phyloP scores from a whole-genome alignment of 139 green algal genomes.

The Nannochloris sp. region DNA sequence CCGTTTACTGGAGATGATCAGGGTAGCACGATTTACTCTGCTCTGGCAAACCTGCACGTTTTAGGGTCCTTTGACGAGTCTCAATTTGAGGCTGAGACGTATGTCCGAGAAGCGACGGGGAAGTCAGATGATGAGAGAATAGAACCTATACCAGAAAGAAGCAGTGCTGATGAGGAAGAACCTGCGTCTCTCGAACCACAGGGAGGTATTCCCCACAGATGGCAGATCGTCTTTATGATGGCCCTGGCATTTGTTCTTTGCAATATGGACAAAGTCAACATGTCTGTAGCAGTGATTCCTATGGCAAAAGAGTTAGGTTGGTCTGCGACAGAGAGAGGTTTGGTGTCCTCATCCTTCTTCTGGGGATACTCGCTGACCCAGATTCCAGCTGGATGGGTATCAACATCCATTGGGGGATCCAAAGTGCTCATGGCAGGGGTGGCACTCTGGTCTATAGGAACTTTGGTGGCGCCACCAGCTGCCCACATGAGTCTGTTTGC shows the following conservation, averaged over 20 bases:
- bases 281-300: constrained; percentile 96
- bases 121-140: too few species aligned
- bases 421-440: constrained; percentile 82
- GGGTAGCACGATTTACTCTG: constrained; percentile 22
- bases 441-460: constrained; percentile 84
- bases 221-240: constrained; percentile 49
- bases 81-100: constrained; percentile 3
- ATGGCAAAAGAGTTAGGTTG: constrained; percentile 94
- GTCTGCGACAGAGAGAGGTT: constrained; percentile 70
- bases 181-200: constrained; percentile 4
- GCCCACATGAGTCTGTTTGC: constrained; percentile 60
- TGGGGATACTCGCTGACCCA: constrained; percentile 93
- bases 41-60: constrained; percentile 11
- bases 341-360: constrained; percentile 95
- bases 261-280: constrained; percentile 99
- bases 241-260: constrained; percentile 77
- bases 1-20: constrained; percentile 33
- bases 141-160: neutral
- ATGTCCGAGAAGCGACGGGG: neutral
- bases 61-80: constrained; percentile 16
- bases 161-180: neutral
- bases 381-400: constrained; percentile 85
- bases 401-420: constrained; percentile 72
- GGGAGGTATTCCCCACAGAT: constrained; percentile 38
- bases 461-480: constrained; percentile 69